Percentiles rank a stretch among this genome's conserved stretches.
These are phyloP conservation scores for Vaccinium macrocarpon DNA, from an alignment of 148 eudicot genomes.

Conservation along the genomic window DNA sequence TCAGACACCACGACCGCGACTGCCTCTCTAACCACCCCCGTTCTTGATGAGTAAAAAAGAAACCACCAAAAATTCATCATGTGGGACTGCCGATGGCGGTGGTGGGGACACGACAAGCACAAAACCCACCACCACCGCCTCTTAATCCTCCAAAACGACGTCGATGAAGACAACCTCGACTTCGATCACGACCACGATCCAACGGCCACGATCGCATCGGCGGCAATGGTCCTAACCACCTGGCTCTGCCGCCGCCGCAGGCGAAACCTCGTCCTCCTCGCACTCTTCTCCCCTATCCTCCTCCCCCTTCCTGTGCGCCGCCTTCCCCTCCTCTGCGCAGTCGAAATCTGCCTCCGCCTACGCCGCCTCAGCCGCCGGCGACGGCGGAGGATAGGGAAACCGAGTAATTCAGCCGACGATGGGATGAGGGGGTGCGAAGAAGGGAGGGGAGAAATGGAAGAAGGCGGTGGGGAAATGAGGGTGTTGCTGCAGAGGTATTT, in stretches of 20 bases:
- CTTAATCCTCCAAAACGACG: background rate
- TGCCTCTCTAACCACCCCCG: background rate
- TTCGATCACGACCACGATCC: background rate
- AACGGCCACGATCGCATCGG: constrained; percentile 10
- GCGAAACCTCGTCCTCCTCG: constrained; percentile 29
- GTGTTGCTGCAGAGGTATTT: constrained; percentile 50
- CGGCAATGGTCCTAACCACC: constrained; percentile 13
- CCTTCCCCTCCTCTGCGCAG: constrained; percentile 37
- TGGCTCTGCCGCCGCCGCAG: constrained; percentile 35
- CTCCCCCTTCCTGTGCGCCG: constrained; percentile 44
- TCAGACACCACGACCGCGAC: background rate
- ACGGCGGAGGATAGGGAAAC: background rate
- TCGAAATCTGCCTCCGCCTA: constrained; percentile 32
- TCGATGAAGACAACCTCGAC: background rate
- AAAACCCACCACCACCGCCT: background rate
- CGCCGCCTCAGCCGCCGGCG: constrained; percentile 28
- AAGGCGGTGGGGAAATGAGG: constrained; percentile 28
- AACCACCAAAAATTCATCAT: background rate
- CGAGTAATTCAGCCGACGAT: constrained; percentile 2
- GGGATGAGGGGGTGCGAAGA: constrained; percentile 4
- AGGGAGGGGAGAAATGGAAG: constrained; percentile 11
- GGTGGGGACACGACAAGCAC: background rate
- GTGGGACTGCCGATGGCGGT: constrained; percentile 12
- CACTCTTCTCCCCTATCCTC: constrained; percentile 40
- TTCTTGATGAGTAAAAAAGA: background rate